Evolutionary conservation across 805 yeast genomes (phyloP).

Genomic region (Candida pseudoglaebosa): DNA sequence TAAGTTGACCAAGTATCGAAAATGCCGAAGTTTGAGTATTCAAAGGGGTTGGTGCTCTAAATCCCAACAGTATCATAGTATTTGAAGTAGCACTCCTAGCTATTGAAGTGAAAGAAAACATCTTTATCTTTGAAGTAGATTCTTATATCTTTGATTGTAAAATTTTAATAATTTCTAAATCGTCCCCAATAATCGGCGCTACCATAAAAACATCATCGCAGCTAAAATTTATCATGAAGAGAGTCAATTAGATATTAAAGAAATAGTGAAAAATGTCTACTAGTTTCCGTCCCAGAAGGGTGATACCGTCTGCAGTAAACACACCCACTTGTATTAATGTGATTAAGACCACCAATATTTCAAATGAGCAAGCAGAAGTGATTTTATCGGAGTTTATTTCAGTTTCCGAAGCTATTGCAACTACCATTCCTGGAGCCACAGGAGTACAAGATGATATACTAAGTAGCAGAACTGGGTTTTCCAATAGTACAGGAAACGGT

Average conservation of each 20-base stretch:
- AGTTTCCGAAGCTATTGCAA: conserved; percentile 33
- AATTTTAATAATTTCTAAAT: too few relatives aligned
- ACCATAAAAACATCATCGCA: not conserved
- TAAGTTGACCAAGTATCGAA: conserved; percentile 38
- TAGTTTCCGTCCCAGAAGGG: conserved; percentile 38
- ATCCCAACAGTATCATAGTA: conserved; percentile 1
- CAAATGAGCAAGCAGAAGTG: conserved; percentile 43
- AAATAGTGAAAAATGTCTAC: conserved; percentile 16
- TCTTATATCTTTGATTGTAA: too few relatives aligned
- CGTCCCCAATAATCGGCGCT: too few relatives aligned
- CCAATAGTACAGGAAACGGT: conserved; percentile 26
- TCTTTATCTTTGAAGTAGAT: too few relatives aligned
- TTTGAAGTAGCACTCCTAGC: conserved; percentile 2
- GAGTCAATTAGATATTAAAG: conserved; percentile 1
- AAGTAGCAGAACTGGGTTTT: conserved; percentile 29
- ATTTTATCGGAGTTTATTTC: conserved; percentile 41
- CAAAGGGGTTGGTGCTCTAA: conserved; percentile 1
- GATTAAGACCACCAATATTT: conserved; percentile 22
- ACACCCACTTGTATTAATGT: conserved; percentile 43
- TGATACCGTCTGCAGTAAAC: conserved; percentile 41
- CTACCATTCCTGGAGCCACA: conserved; percentile 19
- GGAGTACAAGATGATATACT: conserved; percentile 18
- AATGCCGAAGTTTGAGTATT: conserved; percentile 8
- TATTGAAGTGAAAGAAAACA: conserved; percentile 3
- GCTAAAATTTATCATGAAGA: too few relatives aligned